These are phyloP conservation scores for Aspergillus quadricinctus DNA, from an alignment of 2,329 filamentous ascomycete species.

Conservation along the genomic window DNA sequence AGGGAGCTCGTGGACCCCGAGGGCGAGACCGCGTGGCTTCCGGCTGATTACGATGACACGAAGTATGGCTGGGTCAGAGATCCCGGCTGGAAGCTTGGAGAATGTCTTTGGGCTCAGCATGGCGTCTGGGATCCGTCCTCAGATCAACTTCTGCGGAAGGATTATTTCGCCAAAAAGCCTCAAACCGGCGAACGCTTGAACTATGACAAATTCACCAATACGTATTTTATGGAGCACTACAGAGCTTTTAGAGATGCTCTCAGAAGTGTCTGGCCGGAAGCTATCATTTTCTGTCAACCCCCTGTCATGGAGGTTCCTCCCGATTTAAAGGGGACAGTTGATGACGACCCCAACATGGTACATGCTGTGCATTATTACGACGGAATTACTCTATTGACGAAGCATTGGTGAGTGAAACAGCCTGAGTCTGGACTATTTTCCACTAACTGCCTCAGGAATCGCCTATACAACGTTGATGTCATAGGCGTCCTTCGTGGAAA, in stretches of 20 bases:
- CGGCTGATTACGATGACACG: slow-evolving; percentile 75
- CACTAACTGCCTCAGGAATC: slow-evolving; percentile 55
- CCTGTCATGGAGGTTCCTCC: slow-evolving; percentile 91
- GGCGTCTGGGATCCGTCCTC: slow-evolving; percentile 84
- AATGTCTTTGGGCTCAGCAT: slow-evolving; percentile 95
- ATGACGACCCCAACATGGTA: slow-evolving; percentile 85
- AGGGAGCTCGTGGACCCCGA: slow-evolving; percentile 79
- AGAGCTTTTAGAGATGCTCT: slow-evolving; percentile 71
- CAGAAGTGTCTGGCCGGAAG: slow-evolving; percentile 68
- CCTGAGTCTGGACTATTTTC: background rate
- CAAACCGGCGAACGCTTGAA: slow-evolving; percentile 68
- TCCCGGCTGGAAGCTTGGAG: slow-evolving; percentile 82
- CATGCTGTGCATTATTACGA: slow-evolving; percentile 97
- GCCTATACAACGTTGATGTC: slow-evolving; percentile 94
- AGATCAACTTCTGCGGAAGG: slow-evolving; percentile 72
- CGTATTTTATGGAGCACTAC: slow-evolving; percentile 85
- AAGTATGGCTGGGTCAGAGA: slow-evolving; percentile 89
- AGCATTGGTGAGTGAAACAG: slow-evolving; percentile 66
- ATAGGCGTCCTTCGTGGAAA: slow-evolving; percentile 84
- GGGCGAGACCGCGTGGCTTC: slow-evolving; percentile 79
- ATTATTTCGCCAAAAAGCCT: slow-evolving; percentile 83
- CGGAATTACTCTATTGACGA: slow-evolving; percentile 92
- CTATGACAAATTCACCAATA: slow-evolving; percentile 83
- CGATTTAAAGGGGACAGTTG: slow-evolving; percentile 74
- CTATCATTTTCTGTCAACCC: slow-evolving; percentile 86